Conservation (phyloP, 805 yeast genomes). For the Myxozyma monticola region DNA sequence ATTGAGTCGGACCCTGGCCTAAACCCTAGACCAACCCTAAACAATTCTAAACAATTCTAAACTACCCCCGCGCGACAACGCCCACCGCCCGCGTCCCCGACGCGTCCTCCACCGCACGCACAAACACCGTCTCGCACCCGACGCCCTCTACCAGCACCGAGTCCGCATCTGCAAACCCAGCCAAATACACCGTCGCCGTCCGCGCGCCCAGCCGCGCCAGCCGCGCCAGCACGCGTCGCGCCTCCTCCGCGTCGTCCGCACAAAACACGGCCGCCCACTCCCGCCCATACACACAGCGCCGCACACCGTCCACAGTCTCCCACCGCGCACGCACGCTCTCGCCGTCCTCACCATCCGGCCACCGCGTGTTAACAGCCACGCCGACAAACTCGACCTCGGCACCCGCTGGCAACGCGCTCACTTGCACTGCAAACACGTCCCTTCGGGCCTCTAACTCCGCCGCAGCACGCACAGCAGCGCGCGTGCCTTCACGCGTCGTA, state of each 20-base stretch:
- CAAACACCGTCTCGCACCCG: background rate
- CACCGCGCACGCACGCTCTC: background rate
- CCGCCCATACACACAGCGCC: background rate
- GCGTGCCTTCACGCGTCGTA: background rate
- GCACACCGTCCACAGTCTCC: background rate
- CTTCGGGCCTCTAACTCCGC: constrained; percentile 11
- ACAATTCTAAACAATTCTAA: too few species aligned
- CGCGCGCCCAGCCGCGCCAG: background rate
- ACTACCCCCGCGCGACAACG: too few species aligned
- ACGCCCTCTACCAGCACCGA: background rate
- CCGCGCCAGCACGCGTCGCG: background rate
- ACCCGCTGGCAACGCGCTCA: constrained; percentile 10
- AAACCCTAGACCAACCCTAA: too few species aligned
- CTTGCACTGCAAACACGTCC: constrained; percentile 6
- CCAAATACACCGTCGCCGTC: background rate
- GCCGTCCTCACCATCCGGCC: constrained; percentile 5
- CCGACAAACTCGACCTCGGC: constrained; percentile 13
- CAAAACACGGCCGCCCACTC: background rate
- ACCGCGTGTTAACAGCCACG: constrained; percentile 1
- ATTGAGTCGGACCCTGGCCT: too few species aligned
- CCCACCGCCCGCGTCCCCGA: background rate
- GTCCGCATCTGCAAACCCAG: too few species aligned
- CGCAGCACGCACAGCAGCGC: constrained; percentile 4
- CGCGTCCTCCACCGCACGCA: background rate
- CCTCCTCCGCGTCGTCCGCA: constrained; percentile 2